Base-by-base conservation (phyloP, 1,284 basidiomycete genomes). In the Boletus albobrunnescens region DNA sequence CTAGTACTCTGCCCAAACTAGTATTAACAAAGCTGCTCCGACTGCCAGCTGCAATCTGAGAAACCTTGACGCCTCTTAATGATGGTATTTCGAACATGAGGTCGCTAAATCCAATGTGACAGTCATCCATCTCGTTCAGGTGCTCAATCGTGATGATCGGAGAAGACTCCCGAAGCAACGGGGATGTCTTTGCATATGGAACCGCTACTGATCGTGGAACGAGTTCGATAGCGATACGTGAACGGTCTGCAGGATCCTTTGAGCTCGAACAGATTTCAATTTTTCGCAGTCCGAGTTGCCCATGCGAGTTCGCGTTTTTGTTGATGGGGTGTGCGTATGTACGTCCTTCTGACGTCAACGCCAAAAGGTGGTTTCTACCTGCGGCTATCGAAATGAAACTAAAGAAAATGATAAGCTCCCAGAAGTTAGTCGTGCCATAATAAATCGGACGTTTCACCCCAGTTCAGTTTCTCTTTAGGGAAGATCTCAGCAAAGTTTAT, bases 321-420 rank as follows among this genome's bases (percentile, higher is more conserved):
- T 81, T 81, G 38, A 91, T 75, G 0, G 94, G 89, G 51, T 91
- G 82, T 0, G 84, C 80, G 61, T 91, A 94, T 2, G 87, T 81
- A 41, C 91, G 81, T 2, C 93, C 93, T 37, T 78, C 72, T 22
- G 82, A 88, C 3, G 93, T 93, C 11, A 95, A 70, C 1, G 91
- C 92, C 14, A 97, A 78, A 7, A 97, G 71, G 64, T 98, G 94
- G 60, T 91, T 79, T 17, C 73, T 67, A 8, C 94, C 94, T 1
- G 84, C 78, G 1, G 82, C 77, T 20, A 95, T 82, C 2, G 82
- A 82, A 0, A 76, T 67, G 61, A 93, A 86, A 52, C 87, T 91
- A 40, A 32, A 36, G 22, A 27, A 33, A 40, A 11, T 3, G 12
- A 36, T 64, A 31, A 65, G 51, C 22, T 14, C n/a, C 36, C n/a